Evolutionary conservation across 2,329 filamentous ascomycete genomes (phyloP), one percentile per base, ranked within the genome.

Genomic region (Aureobasidium mangrovei): DNA sequence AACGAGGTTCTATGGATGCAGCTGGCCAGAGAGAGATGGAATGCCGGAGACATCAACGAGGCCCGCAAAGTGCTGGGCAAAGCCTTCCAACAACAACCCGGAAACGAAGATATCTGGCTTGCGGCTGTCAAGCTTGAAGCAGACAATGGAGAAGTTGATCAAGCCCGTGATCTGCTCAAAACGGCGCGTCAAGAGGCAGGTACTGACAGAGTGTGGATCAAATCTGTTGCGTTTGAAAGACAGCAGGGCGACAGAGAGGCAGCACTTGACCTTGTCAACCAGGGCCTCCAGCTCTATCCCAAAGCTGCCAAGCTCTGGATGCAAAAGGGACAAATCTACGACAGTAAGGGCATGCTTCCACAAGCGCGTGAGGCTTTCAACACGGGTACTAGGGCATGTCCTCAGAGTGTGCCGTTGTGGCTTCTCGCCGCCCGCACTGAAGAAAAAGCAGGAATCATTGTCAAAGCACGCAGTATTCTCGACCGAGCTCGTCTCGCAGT

Each of bases 291-390:
- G 60, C 79, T 88, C 7, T 98, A 95, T 73, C 91, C 93, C 0
- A 81, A 83, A 42, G 82, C 86, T 9, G 79, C 88, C 51, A 97
- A 97, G 71, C 78, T 98, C 27, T 96, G 91, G 85, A 96, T 97
- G 87, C 88, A 95, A 75, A 98, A 98, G 72, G 93, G 94, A 0
- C 93, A 98, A 67, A 93, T 97, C 59, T 98, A 98, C 75, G 87
- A 96, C 65, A 80, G 84, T 41, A 79, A 90, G 44, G 84, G 81
- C 62, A 90, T 89, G 72, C 73, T 86, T 10, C 84, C 86, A 0
- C 87, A 93, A 69, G 93, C 93, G 3, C 83, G 93, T 44, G 90
- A 97, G 68, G 90, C 91, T 0, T 97, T 93, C 70, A 82, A 81
- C 56, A 85, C 88, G 4, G 93, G 93, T 35, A 94, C 91, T 39